Conservation (phyloP, 495 filamentous ascomycete genomes). For the Talaromyces proteolyticus region DNA sequence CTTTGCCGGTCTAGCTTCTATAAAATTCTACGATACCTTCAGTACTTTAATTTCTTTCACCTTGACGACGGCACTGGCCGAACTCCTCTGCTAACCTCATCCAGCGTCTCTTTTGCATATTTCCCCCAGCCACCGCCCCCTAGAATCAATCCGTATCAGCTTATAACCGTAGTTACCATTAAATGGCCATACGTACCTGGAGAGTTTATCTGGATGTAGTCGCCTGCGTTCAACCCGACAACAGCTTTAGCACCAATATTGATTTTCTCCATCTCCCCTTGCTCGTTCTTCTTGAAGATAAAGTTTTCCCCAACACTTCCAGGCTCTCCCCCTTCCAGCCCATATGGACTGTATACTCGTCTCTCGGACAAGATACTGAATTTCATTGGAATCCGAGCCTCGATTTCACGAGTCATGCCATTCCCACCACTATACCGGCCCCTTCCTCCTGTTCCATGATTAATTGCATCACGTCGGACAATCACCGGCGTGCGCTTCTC, state of each 20-base stretch:
- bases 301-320: slow-evolving; percentile 1
- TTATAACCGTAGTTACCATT: not conserved
- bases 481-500: slow-evolving; percentile 89
- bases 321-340: slow-evolving; percentile 60
- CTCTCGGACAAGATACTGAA: slow-evolving; percentile 88
- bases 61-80: not conserved
- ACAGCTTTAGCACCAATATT: slow-evolving; percentile 14
- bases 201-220: slow-evolving; percentile 16
- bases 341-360: slow-evolving; percentile 85
- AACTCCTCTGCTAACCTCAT: not conserved
- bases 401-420: slow-evolving; percentile 87
- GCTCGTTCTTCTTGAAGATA: slow-evolving; percentile 18
- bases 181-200: slow-evolving; percentile 4
- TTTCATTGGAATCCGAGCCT: slow-evolving; percentile 85
- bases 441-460: slow-evolving; percentile 59
- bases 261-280: slow-evolving; percentile 9
- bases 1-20: too few relatives aligned
- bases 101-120: not conserved
- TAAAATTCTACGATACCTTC: too few relatives aligned
- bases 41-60: too few relatives aligned
- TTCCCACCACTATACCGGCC: slow-evolving; percentile 80
- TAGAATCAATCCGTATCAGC: not conserved
- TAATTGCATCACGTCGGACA: slow-evolving; percentile 74
- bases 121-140: slow-evolving; percentile 5
- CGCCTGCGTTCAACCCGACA: slow-evolving; percentile 11